Evolutionary conservation across 169 alveolate species (phyloP), one percentile per base, ranked within the genome.

Genomic region (Babesia ovis): DNA sequence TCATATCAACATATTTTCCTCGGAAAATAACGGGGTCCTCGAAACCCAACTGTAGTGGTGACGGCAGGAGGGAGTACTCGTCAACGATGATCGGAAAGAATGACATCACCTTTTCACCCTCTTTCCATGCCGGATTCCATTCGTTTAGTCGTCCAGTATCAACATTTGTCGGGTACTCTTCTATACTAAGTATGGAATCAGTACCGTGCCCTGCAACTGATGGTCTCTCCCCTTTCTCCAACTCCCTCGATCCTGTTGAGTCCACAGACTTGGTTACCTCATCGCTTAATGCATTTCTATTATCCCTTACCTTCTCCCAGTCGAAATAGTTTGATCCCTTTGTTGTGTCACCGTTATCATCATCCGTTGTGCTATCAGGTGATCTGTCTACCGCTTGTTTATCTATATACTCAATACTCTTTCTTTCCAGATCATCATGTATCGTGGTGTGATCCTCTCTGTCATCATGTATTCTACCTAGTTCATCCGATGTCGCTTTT

Each of bases 41-140:
- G 56, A 84, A 89, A 2, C 93, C 93, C 56, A 89, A 58, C 67
- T 89, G 93, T 32, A 89, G 75, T 35, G 93, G 93, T 18, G 89
- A 72, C 27, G 93, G 93, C 53, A 79, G 79, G 53, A 82, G 68
- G n/a, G 93, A 84, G 73, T 77, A 85, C 54, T 89, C 89, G 59
- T 89, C 93, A 27, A 89, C 67, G 56, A 89, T 48, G 12, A 89
- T 85, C 1, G 93, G 93, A 46, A 89, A 85, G 86, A 89, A 89
- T 0, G 90, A 83, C 66, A 84, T 61, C 18, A 82, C 89, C 68
- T 89, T 85, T 53, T 83, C 70, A 0, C 89, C 89, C 23, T 84
- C 85, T 18, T 62, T 80, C 85, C 90, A 89, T 61, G 67, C 76
- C 4, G 82, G 51, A 6, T 59, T 56, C 93, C 93, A 89, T 54